Base-by-base conservation (phyloP, 2,329 filamentous ascomycete genomes). In the Pyrenochaeta sp. region DNA sequence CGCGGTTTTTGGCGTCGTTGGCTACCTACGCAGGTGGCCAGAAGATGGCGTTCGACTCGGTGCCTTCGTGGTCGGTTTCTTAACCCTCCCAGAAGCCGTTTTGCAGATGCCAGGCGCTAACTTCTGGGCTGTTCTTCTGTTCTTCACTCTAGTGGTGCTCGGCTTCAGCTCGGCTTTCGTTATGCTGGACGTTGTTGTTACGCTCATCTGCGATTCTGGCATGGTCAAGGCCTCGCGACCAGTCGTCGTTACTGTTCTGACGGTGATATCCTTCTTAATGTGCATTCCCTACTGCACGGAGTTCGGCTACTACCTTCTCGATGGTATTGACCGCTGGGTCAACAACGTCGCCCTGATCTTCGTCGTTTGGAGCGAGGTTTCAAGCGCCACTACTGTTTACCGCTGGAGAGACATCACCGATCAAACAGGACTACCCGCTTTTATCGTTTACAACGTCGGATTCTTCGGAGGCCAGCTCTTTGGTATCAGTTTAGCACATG, bases 131-230 rank as follows among this genome's bases (percentile, higher is more conserved):
- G 75, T 86, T n/a, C 73, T 84, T 0, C 73, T 87, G 1, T 87
- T 88, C 69, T 85, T 87, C 57, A 87, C 85, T 0, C 78, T 87
- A 6, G 81, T 86, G 57, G 82, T 87, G 0, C 79, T 87, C 0
- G 85, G 85, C 0, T 86, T 85, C 65, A 85, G 82, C 56, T 87
- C 85, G 0, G 83, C 85, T 0, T 87, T 87, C 57, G 85, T 84
- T 47, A 86, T 87, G 84, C 73, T 87, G 5, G 85, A 87, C 62
- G 84, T 83, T 4, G 78, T 83, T 4, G 82, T 83, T 7, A 87
- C 85, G 0, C 66, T 86, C 43, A 73, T 83, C 37, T 81, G 84
- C 72, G 85, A 87, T 57, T 79, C 82, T 0, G 83, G 84, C n/a
- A 42, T 73, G 50, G 59, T 81, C 46, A 81, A 82, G 62, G 67